phyloP scores from a whole-genome alignment of 2,329 filamentous ascomycete species.

The Colletotrichum eremochloae region DNA sequence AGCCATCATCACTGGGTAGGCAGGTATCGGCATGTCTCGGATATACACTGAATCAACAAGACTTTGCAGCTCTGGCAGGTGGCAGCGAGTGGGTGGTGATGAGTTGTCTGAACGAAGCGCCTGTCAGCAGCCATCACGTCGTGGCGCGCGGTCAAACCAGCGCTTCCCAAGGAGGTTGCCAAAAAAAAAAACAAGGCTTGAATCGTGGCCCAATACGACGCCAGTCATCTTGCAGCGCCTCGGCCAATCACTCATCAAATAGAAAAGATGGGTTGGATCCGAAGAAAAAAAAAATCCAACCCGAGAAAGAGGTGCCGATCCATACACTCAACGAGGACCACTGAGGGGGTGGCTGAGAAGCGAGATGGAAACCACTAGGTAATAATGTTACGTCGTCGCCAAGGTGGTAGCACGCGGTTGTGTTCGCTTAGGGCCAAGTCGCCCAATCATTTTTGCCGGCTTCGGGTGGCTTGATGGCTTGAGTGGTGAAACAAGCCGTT shows the following conservation, averaged over 20 bases:
- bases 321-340: conserved; percentile 12
- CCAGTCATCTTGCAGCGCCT: conserved; percentile 11
- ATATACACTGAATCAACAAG: neutral
- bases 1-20: neutral
- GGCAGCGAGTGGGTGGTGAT: neutral
- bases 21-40: conserved; percentile 16
- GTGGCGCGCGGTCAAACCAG: conserved; percentile 34
- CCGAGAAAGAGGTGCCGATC: conserved; percentile 29
- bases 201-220: conserved; percentile 8
- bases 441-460: neutral
- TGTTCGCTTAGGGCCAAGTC: conserved; percentile 18
- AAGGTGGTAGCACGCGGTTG: conserved; percentile 20
- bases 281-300: conserved; percentile 25
- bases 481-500: conserved; percentile 31
- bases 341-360: conserved; percentile 18
- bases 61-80: conserved; percentile 3
- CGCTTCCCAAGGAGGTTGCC: conserved; percentile 30
- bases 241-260: conserved; percentile 13
- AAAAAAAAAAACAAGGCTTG: neutral
- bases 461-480: conserved; percentile 18
- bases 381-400: conserved; percentile 31
- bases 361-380: conserved; percentile 23
- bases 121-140: conserved; percentile 18
- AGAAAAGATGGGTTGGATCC: conserved; percentile 32
- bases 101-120: conserved; percentile 3